Evolutionary conservation across 306 rosid species (phyloP), one percentile per base, ranked within the genome.

Genomic region (Cyclanthera cordifolia): DNA sequence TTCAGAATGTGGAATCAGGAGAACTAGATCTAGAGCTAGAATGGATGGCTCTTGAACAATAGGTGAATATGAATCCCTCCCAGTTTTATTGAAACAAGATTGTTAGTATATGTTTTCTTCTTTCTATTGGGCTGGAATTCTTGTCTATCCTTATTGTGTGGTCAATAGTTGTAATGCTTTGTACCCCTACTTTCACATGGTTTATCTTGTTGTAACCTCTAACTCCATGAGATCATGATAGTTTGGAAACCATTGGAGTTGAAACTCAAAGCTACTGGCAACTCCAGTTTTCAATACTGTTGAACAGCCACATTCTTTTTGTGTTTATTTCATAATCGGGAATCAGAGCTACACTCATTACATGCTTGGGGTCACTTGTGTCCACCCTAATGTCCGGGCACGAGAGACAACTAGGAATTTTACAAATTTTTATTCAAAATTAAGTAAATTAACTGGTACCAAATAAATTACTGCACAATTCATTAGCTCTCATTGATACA

Each of bases 11-110:
- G 76, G 99, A 94, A 80, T 82, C 72, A 59, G 99, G 99, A 71
- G 97, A 87, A 72, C 5, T 94, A 81, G 83, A 82, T 17, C 57
- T 94, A 75, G 96, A 90, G 81, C 82, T 94, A 48, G 97, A 90
- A 78, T 94, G 99, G 99, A 83, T 90, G 81, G 81, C 99, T 76
- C 97, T 94, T 73, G 91, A 86, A 14, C 91, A 86, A 81, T 94
- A 87, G 87, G 78, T 59, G n/a, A 6, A 47, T 13, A 41, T 70
- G 24, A 39, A 55, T 66, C 52, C 71, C 14, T 66, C 54, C 71
- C 55, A 45, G 15, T 24, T 66, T 65, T 25, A 65, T 46, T 65
- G 6, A 65, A 23, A 46, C 24, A 21, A 24, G 53, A 43, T 39
- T 65, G 41, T 65, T 23, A 65, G 71, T 23, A n/a, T 67, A 13